Evolutionary conservation across 192 early-diverging fungal species (phyloP).

Genomic region (Neocallimastix lanati): DNA sequence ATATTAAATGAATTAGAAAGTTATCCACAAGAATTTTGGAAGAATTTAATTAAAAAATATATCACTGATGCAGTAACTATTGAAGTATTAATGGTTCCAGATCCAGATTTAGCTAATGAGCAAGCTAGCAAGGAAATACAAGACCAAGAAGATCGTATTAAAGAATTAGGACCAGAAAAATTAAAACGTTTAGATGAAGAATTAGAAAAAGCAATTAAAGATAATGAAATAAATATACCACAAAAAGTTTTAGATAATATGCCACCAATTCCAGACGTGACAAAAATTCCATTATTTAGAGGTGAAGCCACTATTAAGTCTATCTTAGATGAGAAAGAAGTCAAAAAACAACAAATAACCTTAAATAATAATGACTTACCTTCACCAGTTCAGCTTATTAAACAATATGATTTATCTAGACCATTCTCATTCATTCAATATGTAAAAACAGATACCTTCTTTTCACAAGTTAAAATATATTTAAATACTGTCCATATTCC

Average conservation of each 20-base stretch:
- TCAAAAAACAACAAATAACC: background rate
- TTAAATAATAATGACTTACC: background rate
- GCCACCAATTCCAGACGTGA: slow-evolving; percentile 46
- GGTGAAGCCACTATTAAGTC: slow-evolving; percentile 5
- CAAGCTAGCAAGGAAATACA: slow-evolving; percentile 17
- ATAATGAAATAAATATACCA: slow-evolving; percentile 32
- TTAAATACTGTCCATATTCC: slow-evolving; percentile 28
- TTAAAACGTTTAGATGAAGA: slow-evolving; percentile 13
- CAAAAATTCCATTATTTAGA: slow-evolving; percentile 17
- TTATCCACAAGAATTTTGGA: slow-evolving; percentile 31
- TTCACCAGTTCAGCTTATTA: background rate
- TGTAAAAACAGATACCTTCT: slow-evolving; percentile 45
- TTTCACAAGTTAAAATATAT: slow-evolving; percentile 35
- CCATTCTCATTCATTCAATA: slow-evolving; percentile 35
- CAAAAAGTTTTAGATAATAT: slow-evolving; percentile 28
- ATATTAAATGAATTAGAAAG: slow-evolving; percentile 32
- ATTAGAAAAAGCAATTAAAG: slow-evolving; percentile 16
- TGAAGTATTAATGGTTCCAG: slow-evolving; percentile 37
- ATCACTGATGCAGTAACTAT: slow-evolving; percentile 28
- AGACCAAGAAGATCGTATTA: slow-evolving; percentile 13
- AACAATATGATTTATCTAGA: slow-evolving; percentile 1
- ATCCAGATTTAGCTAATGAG: slow-evolving; percentile 21
- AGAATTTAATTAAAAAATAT: slow-evolving; percentile 24
- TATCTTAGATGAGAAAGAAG: slow-evolving; percentile 4
- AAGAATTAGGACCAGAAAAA: slow-evolving; percentile 21